Evolutionary conservation across 108 stramenopile species (phyloP).

Genomic region (Nitzschia putrida): DNA sequence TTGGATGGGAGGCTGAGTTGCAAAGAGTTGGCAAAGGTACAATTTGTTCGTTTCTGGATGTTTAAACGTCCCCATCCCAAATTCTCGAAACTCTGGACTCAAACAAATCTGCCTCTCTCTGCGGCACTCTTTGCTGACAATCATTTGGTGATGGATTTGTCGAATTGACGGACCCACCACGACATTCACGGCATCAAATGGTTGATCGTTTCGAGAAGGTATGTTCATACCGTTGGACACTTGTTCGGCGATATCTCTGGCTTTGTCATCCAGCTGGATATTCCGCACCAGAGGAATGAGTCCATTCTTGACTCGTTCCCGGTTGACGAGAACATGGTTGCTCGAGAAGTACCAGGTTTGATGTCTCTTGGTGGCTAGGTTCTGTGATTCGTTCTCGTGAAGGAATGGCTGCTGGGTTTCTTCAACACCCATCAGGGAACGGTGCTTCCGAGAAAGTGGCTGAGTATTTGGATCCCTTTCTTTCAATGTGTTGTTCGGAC

Average conservation of each 20-base stretch:
- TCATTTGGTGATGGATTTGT: constrained; percentile 14
- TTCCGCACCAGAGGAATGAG: constrained; percentile 30
- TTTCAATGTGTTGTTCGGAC: too few species aligned
- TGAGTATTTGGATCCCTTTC: too few species aligned
- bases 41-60: not conserved
- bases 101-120: constrained; percentile 18
- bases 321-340: constrained; percentile 52
- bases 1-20: constrained; percentile 48
- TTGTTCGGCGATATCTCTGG: constrained; percentile 27
- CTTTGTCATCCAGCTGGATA: constrained; percentile 39
- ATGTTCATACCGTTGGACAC: constrained; percentile 20
- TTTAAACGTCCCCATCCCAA: constrained; percentile 40
- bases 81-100: constrained; percentile 6
- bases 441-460: constrained; percentile 3
- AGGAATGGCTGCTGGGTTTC: not conserved
- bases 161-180: constrained; percentile 22
- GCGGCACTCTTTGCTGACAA: not conserved
- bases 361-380: not conserved
- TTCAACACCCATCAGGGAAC: not conserved
- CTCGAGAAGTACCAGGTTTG: constrained; percentile 27
- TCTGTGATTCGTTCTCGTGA: too few species aligned
- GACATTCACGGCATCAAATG: constrained; percentile 10
- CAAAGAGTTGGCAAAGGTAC: constrained; percentile 19
- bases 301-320: constrained; percentile 25
- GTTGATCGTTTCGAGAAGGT: not conserved